Base-by-base conservation (phyloP, 257 asterid genomes). In the Solanum microdontum region DNA sequence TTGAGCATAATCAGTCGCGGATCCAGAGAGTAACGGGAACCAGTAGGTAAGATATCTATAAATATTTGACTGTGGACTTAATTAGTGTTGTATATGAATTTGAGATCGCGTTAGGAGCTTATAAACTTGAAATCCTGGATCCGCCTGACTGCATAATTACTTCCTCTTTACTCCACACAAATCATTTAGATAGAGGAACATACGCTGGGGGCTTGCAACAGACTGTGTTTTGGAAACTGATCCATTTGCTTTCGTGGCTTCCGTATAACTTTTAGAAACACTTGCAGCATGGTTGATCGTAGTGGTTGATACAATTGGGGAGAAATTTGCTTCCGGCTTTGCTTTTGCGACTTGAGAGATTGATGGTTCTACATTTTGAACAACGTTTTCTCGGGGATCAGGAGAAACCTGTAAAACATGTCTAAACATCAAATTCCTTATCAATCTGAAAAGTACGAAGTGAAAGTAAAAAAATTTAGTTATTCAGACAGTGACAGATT, bases 251-350 rank as follows among this genome's bases (percentile, higher is more conserved):
- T 85, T 91, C 13, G 43, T 4, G 40, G 32, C 87, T 60, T 90
- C 88, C 7, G n/a, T 0, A 43, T 86, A 66, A 23, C 45, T 88
- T 86, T 91, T 37, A 37, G 87, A 85, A 82, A 88, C 82, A 26
- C 87, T 87, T 70, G 88, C 76, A 58, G 87, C 88, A 51, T 76
- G 21, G 68, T 86, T 77, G 45, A 82, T 83, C 83, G 19, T 70
- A 75, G 85, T 6, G 83, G 84, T 74, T 26, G 89, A 76, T 68
- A 36, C 86, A 45, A 40, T 64, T 58, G 88, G 39, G 51, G 72
- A 30, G 84, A 86, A 17, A 58, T 21, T 40, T 32, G 33, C 60
- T 77, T 60, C 87, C n/a, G 64, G 64, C 64, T 55, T 55, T 55
- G 64, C 64, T 55, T 19, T 64, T 58, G 39, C 69, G 34, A 34